A percentile compares a stretch with the other conserved stretches of the same genome.
These are phyloP conservation scores for Passalora sequoiae DNA, from an alignment of 2,329 filamentous ascomycete genomes.

Conservation along the genomic window DNA sequence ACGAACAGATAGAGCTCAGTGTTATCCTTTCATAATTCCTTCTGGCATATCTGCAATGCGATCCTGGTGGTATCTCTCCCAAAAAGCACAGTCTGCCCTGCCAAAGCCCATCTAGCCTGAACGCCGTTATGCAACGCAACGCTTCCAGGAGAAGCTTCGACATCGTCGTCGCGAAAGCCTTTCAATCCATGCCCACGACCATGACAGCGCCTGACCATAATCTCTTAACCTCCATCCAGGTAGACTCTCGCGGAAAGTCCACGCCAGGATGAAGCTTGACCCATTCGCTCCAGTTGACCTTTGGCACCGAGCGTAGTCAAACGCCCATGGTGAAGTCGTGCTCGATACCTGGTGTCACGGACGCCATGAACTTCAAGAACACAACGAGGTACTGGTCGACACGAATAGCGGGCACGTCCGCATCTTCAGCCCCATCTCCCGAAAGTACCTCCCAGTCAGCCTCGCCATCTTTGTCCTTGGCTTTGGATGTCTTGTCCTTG, in stretches of 20 bases:
- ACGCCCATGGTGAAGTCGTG: constrained; percentile 97
- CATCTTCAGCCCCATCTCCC: constrained; percentile 51
- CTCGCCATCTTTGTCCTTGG: constrained; percentile 46
- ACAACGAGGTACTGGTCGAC: constrained; percentile 88
- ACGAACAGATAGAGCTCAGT: too few relatives aligned
- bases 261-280: constrained; percentile 24
- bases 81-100: not conserved
- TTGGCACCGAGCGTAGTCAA: constrained; percentile 41
- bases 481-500: constrained; percentile 45
- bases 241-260: constrained; percentile 27
- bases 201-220: constrained; percentile 29
- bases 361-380: constrained; percentile 70
- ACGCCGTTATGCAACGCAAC: constrained; percentile 8
- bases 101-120: constrained; percentile 5
- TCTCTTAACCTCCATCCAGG: constrained; percentile 30
- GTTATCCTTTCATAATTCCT: not conserved
- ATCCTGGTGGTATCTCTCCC: constrained; percentile 2
- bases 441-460: constrained; percentile 58
- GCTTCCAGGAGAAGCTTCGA: too few relatives aligned
- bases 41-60: not conserved
- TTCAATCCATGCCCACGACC: constrained; percentile 27
- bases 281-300: constrained; percentile 19
- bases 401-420: constrained; percentile 73
- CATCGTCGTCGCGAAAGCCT: too few relatives aligned
- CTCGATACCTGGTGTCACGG: constrained; percentile 91